Evolutionary conservation across 2,329 filamentous ascomycete genomes (phyloP), one percentile per base, ranked within the genome.

Genomic region (Colletotrichum ledebouriae): DNA sequence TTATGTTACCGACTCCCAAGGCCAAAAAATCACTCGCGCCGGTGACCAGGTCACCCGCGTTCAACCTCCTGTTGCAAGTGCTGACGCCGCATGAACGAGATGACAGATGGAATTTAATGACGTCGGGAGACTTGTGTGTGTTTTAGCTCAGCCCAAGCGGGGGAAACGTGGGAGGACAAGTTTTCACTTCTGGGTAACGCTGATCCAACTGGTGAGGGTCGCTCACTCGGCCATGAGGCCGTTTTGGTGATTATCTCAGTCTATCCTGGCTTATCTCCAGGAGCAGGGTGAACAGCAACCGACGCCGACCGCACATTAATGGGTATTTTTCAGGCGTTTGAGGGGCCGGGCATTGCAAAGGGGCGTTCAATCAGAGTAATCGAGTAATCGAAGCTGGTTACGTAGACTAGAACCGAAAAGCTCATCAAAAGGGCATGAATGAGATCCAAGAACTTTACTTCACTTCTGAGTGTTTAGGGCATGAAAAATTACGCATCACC

Each of bases 41-140:
- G 94, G 94, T 61, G 85, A 89, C 75, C 94, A 98, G 83, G 88
- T 93, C 68, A 98, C 94, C 73, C 94, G 93, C 81, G 88, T 97
- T 59, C 83, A 89, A 20, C 89, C 94, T 78, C 94, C 94, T 50
- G 88, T 93, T 63, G 89, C 91, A 71, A 94, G 90, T 74, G 94
- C 94, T 68, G 94, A 94, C 80, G 94, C 94, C 71, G 94, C 94
- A 75, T 95, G 77, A 81, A 69, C 41, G 17, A 63, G 25, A 59
- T 52, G 65, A 71, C 3, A 37, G 39, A 47, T 15, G 1, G 13
- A 37, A 46, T 17, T 50, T 69, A 64, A 66, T 60, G 61, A 66
- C 34, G 9, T 11, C 37, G 49, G 53, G 42, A 50, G 56, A 61
- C 42, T 59, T 59, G 49, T 2, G 49, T 2, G 17, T 49, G 56